A percentile compares a stretch with the other conserved stretches of the same genome.
phyloP scores from a whole-genome alignment of 139 green algal genomes.

The Chlorella sorokiniana region DNA sequence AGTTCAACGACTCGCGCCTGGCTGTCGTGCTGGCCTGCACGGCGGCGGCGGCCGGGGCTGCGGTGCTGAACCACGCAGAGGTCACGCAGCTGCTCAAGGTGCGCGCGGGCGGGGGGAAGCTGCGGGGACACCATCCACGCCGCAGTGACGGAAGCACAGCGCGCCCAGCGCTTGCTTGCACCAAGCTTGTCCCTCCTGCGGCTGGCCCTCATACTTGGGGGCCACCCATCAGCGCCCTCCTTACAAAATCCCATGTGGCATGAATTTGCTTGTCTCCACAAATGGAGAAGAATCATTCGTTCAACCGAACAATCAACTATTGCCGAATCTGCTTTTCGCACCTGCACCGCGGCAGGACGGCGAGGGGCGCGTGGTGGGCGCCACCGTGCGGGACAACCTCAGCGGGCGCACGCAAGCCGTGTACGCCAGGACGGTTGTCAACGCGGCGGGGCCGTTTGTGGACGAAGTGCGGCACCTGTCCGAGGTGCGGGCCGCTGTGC shows the following conservation, averaged over 20 bases:
- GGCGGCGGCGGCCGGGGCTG: conserved; percentile 83
- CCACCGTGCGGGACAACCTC: conserved; percentile 69
- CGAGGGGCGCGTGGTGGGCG: conserved; percentile 76
- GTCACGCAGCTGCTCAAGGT: conserved; percentile 80
- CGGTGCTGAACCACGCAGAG: conserved; percentile 86
- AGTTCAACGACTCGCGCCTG: conserved; percentile 96
- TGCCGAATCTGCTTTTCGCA: too few species aligned
- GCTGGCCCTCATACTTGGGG: too few species aligned
- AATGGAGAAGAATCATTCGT: too few species aligned
- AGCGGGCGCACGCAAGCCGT: conserved; percentile 35
- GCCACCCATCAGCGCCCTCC: too few species aligned
- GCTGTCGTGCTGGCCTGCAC: conserved; percentile 88
- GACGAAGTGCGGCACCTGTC: conserved; percentile 74
- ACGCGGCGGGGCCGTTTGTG: conserved; percentile 87
- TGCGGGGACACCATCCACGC: too few species aligned
- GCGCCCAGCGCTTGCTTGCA: too few species aligned
- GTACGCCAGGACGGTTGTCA: conserved; percentile 76
- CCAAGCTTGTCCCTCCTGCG: too few species aligned
- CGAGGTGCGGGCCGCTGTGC: conserved; percentile 28
- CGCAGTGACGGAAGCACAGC: too few species aligned
- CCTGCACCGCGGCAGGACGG: conserved; percentile 52
- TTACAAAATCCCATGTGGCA: too few species aligned
- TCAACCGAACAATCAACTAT: too few species aligned
- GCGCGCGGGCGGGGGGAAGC: not conserved
- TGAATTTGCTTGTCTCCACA: too few species aligned